Base-by-base conservation (phyloP, 139 green algal genomes). In the Tetradesmus obliquus region DNA sequence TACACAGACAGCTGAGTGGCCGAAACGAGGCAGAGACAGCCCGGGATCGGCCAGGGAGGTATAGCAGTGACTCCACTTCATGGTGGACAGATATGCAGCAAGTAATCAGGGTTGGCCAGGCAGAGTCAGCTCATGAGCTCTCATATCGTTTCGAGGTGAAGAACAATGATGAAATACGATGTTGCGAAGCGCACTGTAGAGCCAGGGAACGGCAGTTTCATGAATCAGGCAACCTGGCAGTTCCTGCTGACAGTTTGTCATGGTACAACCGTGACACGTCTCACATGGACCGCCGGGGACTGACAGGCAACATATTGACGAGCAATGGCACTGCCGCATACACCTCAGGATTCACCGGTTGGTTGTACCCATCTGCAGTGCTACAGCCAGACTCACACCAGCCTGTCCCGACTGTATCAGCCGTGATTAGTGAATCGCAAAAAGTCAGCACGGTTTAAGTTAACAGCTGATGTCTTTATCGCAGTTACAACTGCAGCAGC, bases 1-100 rank as follows among this genome's bases (percentile, higher is more conserved):
- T 12, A 82, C 88, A 22, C 22, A 66, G 60, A 92, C 91, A 32
- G 91, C 84, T 12, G 84, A 88, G 85, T 95, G 93, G 3, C 91
- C 93, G 81, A 95, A 95, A 22, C 93, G 93, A 2, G 89, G 79
- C 32, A 91, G 74, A 2, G 22, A 54, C 2, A 91, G 24, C 4
- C 24, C 3, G 13, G 57, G 53, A 55, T 90, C 86, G 2, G 86
- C 86, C 55, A 90, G 71, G 32, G 86, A 90, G 1, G 86, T 84
- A 7, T 57, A 90, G 55, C 86, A 90, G 3, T 71, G 86, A n/a
- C 53, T 72, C 86, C 86, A 90, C 22, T 71, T 83, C 86, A 90
- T 90, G 4, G 45, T 58, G 66, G 8, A 19, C 66, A 24, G 66
- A 19, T 19, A 6, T 24, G 66, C 15, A 6, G 17, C 66, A 76